Evolutionary conservation across 2,329 filamentous ascomycete species (phyloP).

Genomic region (Coniochaeta pulveracea): DNA sequence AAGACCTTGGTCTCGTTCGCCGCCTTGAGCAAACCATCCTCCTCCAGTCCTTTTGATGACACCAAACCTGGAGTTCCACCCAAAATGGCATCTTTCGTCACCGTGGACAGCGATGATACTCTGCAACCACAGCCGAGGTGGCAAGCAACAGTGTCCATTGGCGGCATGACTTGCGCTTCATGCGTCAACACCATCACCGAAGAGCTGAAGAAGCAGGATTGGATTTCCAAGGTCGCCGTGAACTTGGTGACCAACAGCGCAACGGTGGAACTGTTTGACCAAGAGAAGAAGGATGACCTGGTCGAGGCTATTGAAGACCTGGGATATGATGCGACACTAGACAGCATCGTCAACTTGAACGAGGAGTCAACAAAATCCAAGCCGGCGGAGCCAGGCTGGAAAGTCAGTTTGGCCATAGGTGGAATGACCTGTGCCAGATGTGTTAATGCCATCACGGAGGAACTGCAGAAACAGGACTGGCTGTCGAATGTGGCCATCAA

Average conservation of each 20-base stretch:
- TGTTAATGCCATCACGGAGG: conserved; percentile 48
- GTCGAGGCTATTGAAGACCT: conserved; percentile 46
- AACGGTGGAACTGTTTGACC: conserved; percentile 38
- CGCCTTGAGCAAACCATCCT: conserved; percentile 4
- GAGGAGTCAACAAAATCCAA: conserved; percentile 13
- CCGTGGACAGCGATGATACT: conserved; percentile 20
- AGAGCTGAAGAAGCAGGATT: conserved; percentile 44
- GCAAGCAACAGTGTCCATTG: conserved; percentile 28
- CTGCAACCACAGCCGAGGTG: conserved; percentile 7
- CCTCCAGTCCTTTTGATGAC: conserved; percentile 2
- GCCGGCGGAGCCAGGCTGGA: conserved; percentile 22
- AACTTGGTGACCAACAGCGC: conserved; percentile 59
- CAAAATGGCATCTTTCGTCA: conserved; percentile 21
- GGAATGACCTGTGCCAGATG: conserved; percentile 70
- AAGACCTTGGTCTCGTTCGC: conserved; percentile 5
- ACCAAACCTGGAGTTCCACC: conserved; percentile 8
- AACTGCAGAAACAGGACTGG: conserved; percentile 45
- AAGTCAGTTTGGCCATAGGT: conserved; percentile 46
- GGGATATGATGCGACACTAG: conserved; percentile 56
- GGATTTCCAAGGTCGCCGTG: conserved; percentile 46
- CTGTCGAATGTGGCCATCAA: conserved; percentile 49
- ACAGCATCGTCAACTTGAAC: conserved; percentile 30
- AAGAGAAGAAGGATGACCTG: conserved; percentile 34
- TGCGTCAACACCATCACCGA: conserved; percentile 56
- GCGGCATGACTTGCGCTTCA: conserved; percentile 63